Evolutionary conservation across 2,329 filamentous ascomycete species (phyloP), one percentile per base, ranked within the genome.

Genomic region (Tolypocladium sp.): DNA sequence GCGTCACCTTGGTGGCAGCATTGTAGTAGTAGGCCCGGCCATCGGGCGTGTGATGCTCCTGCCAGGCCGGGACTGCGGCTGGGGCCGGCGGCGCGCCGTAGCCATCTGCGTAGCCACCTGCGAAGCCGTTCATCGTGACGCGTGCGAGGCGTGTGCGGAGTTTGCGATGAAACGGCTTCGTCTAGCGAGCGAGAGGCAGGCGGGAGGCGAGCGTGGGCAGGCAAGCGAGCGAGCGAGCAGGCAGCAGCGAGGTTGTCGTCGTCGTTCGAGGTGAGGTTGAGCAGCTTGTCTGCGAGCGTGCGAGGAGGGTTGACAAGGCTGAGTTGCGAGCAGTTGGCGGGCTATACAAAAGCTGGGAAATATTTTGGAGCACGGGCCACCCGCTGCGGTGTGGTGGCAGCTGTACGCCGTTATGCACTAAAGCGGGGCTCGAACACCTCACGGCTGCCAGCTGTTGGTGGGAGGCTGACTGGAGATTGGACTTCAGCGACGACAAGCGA

Each of bases 21-120:
- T 99, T 96, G 79, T 92, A 96, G 73, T 95, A 99, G 74, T 99
- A 99, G 54, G 86, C 81, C 65, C 90, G 86, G 64, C 92, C 93
- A 69, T 96, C 92, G 3, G 86, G 77, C 65, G 88, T 90, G 66
- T 86, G 88, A 66, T 90, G 87, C 73, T 94, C 90, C 73, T 90
- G 87, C 92, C 92, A 97, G 51, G 83, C 71, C 59, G 79, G 74
- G 57, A 81, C 78, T 4, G 55, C 15, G 4, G n/a, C 25, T 2
- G 49, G 44, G 44, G 83, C 71, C 58, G 63, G 59, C 62, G 79
- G 77, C 69, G 81, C 77, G 66, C 77, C 76, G 63, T 71, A 77
- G 58, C 75, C 73, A 66, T 76, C 77, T 59, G 76, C 76, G 65
- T 71, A 77, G 58, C 75, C 73, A 66, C 76, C 77, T 59, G 76